A percentile compares a stretch with the other conserved stretches of the same genome.
Evolutionary conservation across 2,329 filamentous ascomycete species (phyloP).

Genomic region (Colletotrichum tabaci): DNA sequence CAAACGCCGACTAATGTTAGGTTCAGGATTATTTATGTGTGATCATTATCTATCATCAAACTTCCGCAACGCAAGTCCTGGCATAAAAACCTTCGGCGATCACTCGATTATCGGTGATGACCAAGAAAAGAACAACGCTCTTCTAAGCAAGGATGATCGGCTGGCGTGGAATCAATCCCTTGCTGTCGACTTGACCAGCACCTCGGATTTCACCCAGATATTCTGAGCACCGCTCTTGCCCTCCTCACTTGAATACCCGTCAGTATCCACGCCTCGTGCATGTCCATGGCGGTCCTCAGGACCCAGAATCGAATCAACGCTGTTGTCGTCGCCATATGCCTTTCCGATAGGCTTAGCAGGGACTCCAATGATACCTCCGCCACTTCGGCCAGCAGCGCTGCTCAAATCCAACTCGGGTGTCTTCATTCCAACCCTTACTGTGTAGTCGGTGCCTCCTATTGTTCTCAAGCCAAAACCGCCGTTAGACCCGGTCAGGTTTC

Average conservation of each 20-base stretch:
- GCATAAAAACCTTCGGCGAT: no score
- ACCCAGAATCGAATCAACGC: constrained; percentile 35
- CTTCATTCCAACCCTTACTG: constrained; percentile 32
- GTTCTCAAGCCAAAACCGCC: constrained; percentile 29
- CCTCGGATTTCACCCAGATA: constrained; percentile 38
- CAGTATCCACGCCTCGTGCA: neutral
- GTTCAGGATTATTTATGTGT: no score
- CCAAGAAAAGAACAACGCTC: no score
- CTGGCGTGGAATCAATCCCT: neutral
- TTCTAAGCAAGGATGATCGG: no score
- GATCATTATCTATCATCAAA: no score
- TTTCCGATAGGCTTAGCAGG: constrained; percentile 8
- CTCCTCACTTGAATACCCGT: constrained; percentile 15
- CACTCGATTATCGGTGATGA: no score
- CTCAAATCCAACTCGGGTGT: constrained; percentile 29
- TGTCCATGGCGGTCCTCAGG: constrained; percentile 8
- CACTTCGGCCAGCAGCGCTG: constrained; percentile 8
- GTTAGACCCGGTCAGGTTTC: constrained; percentile 29
- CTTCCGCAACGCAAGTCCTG: no score
- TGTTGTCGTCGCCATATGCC: constrained; percentile 28
- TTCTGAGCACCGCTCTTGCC: constrained; percentile 10
- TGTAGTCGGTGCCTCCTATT: constrained; percentile 39
- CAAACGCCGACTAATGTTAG: no score
- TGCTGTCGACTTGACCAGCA: constrained; percentile 31
- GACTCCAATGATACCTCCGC: neutral